These are phyloP conservation scores for Platanus orientalis DNA, from an alignment of 164 flowering plant species.

Conservation along the genomic window DNA sequence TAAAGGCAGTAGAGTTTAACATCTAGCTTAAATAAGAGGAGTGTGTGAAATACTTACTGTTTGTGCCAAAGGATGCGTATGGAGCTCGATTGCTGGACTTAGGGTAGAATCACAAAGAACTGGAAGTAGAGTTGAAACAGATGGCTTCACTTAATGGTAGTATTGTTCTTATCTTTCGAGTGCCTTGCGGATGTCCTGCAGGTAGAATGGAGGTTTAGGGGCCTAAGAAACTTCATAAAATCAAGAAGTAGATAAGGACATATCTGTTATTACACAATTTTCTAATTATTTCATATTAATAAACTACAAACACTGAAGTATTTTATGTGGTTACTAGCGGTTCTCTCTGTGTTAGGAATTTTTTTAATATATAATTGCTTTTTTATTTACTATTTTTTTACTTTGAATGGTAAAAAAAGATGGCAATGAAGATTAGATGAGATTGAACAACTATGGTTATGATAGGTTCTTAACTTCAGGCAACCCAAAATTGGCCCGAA, in stretches of 20 bases:
- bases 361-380: too few relatives aligned
- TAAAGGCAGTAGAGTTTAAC: constrained; percentile 55
- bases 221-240: constrained; percentile 38
- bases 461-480: too few relatives aligned
- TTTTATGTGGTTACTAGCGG: constrained; percentile 15
- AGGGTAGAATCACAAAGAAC: constrained; percentile 47
- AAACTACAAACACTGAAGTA: constrained; percentile 15
- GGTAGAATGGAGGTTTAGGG: constrained; percentile 72
- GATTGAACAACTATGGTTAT: too few relatives aligned
- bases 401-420: too few relatives aligned
- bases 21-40: constrained; percentile 61
- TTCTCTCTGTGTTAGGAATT: too few relatives aligned
- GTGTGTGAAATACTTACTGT: constrained; percentile 42
- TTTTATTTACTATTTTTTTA: too few relatives aligned
- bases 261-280: background rate
- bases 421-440: too few relatives aligned
- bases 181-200: constrained; percentile 54
- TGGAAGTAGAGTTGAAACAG: constrained; percentile 51
- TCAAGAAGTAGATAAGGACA: constrained; percentile 36
- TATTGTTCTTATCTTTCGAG: constrained; percentile 52
- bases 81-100: constrained; percentile 34
- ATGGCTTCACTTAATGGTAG: constrained; percentile 66
- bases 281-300: constrained; percentile 11
- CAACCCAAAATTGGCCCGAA: too few relatives aligned
- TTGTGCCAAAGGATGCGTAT: constrained; percentile 19